Base-by-base conservation (phyloP, 2,329 filamentous ascomycete genomes). In the Teratosphaeria zuluensis region DNA sequence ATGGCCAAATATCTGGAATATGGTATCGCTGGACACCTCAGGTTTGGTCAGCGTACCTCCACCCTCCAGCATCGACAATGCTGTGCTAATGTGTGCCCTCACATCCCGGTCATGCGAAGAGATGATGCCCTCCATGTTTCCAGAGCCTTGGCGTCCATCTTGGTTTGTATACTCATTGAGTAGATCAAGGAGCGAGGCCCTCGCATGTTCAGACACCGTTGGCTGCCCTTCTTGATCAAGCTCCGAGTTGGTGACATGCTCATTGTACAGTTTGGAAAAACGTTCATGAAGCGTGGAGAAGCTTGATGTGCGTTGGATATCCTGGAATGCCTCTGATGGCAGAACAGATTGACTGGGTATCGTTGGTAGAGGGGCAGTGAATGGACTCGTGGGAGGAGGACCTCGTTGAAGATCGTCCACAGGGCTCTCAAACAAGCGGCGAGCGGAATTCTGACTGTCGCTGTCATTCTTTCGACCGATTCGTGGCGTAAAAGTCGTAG, bases 361-460 rank as follows among this genome's bases (percentile, higher is more conserved):
- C 5, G 66, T 66, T 56, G 63, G 61, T 7, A 69, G 64, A 12
- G 64, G 61, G 14, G 54, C 62, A 14, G 66, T 65, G 59, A 61
- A 67, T 1, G 61, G 66, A 53, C 66, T 69, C 46, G 58, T 65
- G 1, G 68, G 65, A 16, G 68, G 67, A 38, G 61, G 64, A 33
- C 58, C 53, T 11, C 55, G 58, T 12, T 48, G 55, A 14, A 63
- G 51, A 2, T 56, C 54, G 11, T 59, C 46, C 12, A 61, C 60
- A 19, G 58, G 57, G 19, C 58, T 54, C 38, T 65, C 58, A 54
- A 59, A 62, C 4, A 63, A 55, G 31, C 54, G 59, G 21, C 60
- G n/a, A 8, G 54, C 55, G 8, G 54, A 52, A 14, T 51, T 55
- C 33, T 52, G 56, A 46, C 59, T 56, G 55, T 58, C 46, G 33